Conservation (phyloP, 2,329 filamentous ascomycete genomes). For the Aureobasidium pullulans region DNA sequence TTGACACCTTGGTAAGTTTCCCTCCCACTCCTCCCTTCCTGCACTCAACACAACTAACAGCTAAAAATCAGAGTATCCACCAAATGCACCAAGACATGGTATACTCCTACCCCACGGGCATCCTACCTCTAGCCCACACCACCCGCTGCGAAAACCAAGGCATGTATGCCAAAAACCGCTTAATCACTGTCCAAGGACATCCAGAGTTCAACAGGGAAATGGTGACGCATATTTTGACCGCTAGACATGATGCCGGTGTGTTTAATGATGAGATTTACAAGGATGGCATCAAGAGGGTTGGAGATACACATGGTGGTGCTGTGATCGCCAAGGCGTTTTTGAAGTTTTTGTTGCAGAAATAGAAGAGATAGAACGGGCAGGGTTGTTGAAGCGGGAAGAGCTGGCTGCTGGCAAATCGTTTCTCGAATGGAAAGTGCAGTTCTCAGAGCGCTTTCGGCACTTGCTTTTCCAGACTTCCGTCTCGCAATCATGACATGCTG, state of each 20-base stretch:
- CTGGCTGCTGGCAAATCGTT: background rate
- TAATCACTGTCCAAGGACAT: constrained; percentile 78
- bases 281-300: constrained; percentile 60
- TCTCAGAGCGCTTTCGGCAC: background rate
- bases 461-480: background rate
- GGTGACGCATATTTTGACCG: constrained; percentile 58
- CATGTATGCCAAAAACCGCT: constrained; percentile 60
- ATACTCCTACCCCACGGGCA: constrained; percentile 52
- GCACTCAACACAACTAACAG: constrained; percentile 21
- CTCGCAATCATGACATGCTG: no score
- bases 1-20: constrained; percentile 50
- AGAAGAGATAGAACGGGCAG: background rate
- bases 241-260: constrained; percentile 58
- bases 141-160: constrained; percentile 67
- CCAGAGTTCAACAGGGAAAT: constrained; percentile 74
- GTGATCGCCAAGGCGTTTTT: constrained; percentile 66
- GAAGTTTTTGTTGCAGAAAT: constrained; percentile 50
- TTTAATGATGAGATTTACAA: constrained; percentile 62
- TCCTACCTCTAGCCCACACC: constrained; percentile 58
- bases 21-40: background rate
- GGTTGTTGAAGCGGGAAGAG: background rate
- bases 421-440: background rate
- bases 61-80: constrained; percentile 53
- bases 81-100: constrained; percentile 85
- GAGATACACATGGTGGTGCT: constrained; percentile 70